These are phyloP conservation scores for Fraxinus sp. DNA, from an alignment of 305 asterid genomes.

Conservation along the genomic window DNA sequence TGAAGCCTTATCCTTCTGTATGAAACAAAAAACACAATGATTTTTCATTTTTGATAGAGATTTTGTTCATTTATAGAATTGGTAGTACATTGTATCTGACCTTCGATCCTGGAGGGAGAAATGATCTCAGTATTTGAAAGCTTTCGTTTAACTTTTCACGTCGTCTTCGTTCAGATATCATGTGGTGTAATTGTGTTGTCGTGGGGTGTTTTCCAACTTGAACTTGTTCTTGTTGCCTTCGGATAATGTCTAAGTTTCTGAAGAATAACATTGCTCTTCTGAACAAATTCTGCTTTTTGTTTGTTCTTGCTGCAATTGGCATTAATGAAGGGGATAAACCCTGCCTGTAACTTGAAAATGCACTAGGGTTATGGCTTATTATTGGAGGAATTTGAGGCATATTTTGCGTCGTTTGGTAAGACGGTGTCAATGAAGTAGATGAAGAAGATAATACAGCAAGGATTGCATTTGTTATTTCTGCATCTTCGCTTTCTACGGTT, in stretches of 20 bases:
- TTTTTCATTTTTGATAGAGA: not conserved
- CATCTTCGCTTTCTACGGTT: conserved; percentile 49
- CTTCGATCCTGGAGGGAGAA: conserved; percentile 76
- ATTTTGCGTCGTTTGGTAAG: conserved; percentile 17
- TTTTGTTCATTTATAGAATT: not conserved
- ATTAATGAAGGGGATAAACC: not conserved
- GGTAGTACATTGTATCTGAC: conserved; percentile 26
- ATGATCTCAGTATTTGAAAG: conserved; percentile 57
- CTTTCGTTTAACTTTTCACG: conserved; percentile 66
- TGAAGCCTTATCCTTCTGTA: conserved; percentile 81
- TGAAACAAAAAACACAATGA: not conserved
- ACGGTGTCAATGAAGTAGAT: conserved; percentile 27
- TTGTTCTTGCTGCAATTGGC: conserved; percentile 4
- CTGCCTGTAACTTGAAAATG: conserved; percentile 46
- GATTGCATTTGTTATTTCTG: conserved; percentile 55
- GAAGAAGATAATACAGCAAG: conserved; percentile 51
- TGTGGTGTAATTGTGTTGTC: conserved; percentile 56
- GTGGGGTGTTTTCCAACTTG: conserved; percentile 35
- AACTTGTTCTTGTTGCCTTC: conserved; percentile 25
- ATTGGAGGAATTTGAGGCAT: conserved; percentile 11
- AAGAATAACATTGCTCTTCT: conserved; percentile 49
- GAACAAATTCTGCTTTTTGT: conserved; percentile 38
- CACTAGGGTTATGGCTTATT: conserved; percentile 27
- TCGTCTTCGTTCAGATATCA: conserved; percentile 68
- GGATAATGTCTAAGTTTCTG: conserved; percentile 35